Conservation (phyloP, 345 rosid genomes). For the Ceriops decandra region DNA sequence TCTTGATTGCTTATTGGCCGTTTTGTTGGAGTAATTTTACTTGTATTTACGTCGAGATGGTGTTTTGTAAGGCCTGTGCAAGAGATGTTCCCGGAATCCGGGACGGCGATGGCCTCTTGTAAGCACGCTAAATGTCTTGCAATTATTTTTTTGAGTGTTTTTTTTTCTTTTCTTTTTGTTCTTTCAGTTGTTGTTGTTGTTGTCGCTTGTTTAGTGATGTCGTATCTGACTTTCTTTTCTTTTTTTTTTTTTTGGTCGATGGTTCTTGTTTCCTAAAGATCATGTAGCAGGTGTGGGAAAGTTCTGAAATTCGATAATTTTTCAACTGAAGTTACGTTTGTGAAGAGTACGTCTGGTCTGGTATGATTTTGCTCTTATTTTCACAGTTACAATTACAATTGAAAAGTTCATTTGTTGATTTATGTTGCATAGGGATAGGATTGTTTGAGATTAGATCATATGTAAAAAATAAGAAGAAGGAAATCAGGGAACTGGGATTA, state of each 20-base stretch:
- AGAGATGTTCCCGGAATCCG: conserved; percentile 5
- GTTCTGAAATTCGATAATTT: conserved; percentile 21
- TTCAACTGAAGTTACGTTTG: conserved; percentile 25
- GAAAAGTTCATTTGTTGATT: no score
- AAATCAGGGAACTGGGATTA: no score
- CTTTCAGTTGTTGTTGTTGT: neutral
- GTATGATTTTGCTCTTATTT: neutral
- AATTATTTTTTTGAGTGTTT: no score
- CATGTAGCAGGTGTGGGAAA: conserved; percentile 27
- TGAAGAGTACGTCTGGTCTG: conserved; percentile 17
- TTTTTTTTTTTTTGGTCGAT: neutral
- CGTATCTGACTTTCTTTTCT: no score
- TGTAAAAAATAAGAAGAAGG: no score
- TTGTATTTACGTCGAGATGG: conserved; percentile 1
- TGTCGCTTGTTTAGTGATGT: neutral
- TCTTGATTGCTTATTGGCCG: no score
- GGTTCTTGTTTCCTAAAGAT: conserved; percentile 8
- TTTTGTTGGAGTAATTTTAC: no score
- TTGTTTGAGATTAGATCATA: no score
- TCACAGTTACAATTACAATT: neutral
- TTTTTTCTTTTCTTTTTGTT: neutral
- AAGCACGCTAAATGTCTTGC: neutral
- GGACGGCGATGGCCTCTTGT: conserved; percentile 20
- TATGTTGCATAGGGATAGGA: no score
- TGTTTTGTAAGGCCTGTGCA: conserved; percentile 12